Percentiles rank a stretch among this genome's conserved stretches.
Evolutionary conservation across 2,329 filamentous ascomycete genomes (phyloP).

Genomic region (Periconia sp.): DNA sequence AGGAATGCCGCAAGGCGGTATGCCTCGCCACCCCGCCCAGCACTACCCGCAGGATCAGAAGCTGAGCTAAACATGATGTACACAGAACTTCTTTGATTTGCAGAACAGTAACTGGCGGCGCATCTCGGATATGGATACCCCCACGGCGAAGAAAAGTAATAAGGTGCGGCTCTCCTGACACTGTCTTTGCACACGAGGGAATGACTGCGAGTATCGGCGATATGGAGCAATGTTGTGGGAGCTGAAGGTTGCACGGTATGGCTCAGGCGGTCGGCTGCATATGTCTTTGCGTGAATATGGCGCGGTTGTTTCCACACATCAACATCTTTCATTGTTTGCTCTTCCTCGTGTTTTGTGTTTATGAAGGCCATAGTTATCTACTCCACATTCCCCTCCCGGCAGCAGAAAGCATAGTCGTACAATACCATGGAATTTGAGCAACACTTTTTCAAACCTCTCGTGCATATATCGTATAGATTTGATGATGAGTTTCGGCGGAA

Average conservation of each 20-base stretch:
- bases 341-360: conserved; percentile 25
- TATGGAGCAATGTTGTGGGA: conserved; percentile 35
- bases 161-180: conserved; percentile 27
- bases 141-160: conserved; percentile 43
- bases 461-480: too few species aligned
- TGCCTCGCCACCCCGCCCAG: conserved; percentile 63
- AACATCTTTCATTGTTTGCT: conserved; percentile 22
- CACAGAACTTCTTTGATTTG: conserved; percentile 24
- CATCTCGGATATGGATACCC: conserved; percentile 43
- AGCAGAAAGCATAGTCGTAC: conserved; percentile 6
- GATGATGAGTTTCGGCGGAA: too few species aligned
- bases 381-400: conserved; percentile 20
- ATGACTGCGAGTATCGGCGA: conserved; percentile 24
- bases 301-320: conserved; percentile 31
- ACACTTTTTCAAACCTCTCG: too few species aligned
- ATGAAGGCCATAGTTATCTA: conserved; percentile 31
- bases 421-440: background rate
- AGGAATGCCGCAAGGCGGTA: conserved; percentile 73
- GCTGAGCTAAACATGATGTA: conserved; percentile 38
- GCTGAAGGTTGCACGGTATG: conserved; percentile 25
- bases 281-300: conserved; percentile 41
- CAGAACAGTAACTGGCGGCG: conserved; percentile 33
- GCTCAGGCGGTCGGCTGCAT: conserved; percentile 28
- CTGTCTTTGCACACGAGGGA: conserved; percentile 18
- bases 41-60: conserved; percentile 69